These are phyloP conservation scores for Cladosporium oxysporum DNA, from an alignment of 2,329 filamentous ascomycete genomes.

Conservation along the genomic window DNA sequence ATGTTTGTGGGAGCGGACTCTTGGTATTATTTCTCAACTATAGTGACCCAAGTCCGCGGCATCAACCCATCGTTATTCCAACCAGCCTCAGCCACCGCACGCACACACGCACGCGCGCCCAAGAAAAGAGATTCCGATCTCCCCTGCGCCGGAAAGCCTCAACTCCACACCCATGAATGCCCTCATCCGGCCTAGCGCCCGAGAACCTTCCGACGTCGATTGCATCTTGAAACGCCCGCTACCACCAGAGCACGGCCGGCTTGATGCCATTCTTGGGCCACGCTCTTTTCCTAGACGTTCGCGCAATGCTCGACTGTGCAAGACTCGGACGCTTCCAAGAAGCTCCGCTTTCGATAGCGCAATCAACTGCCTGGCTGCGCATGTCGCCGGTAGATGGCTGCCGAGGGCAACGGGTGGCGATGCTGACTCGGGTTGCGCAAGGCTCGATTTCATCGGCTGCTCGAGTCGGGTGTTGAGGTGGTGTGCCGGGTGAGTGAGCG, in stretches of 20 bases:
- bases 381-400: slow-evolving; percentile 1
- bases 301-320: background rate
- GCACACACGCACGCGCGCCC: background rate
- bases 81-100: slow-evolving; percentile 5
- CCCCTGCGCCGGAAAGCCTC: slow-evolving; percentile 3
- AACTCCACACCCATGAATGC: background rate
- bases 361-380: background rate
- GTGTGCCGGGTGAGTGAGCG: background rate
- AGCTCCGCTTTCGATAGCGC: slow-evolving; percentile 6
- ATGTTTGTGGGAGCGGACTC: background rate
- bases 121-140: slow-evolving; percentile 13
- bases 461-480: background rate
- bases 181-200: background rate
- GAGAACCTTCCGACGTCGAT: slow-evolving; percentile 7
- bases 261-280: slow-evolving; percentile 6
- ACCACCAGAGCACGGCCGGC: background rate
- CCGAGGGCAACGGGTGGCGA: background rate
- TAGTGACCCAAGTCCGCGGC: background rate
- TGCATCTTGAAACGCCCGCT: background rate
- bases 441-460: background rate
- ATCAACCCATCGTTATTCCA: background rate
- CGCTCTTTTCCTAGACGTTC: background rate
- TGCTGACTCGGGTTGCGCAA: background rate
- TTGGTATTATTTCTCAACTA: background rate
- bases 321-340: background rate